Base-by-base conservation (phyloP, 2,329 filamentous ascomycete genomes). In the Colletotrichum sp. region DNA sequence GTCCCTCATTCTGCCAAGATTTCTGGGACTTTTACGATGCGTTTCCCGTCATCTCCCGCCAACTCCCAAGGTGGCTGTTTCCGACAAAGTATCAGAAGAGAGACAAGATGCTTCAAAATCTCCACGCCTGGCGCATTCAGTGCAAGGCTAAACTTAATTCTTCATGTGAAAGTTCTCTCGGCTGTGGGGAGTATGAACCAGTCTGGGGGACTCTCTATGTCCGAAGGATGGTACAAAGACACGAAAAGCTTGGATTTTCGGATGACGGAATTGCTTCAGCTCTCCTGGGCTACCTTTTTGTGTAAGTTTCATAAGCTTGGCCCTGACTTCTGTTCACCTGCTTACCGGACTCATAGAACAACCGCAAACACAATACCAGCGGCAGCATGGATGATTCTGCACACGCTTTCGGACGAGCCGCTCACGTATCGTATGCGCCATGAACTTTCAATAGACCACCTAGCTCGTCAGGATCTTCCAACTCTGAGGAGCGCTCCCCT, bases 21-120 rank as follows among this genome's bases (percentile, higher is more conserved):
- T 76, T 75, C 16, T 76, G 71, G 74, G 43, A 55, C 0, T 76
- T 75, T 8, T 76, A 76, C 25, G 56, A 71, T 6, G 71, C 71
- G 6, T 75, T 76, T 30, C 74, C 70, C 6, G 34, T 75, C 3
- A 30, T 74, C 28, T 70, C 74, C 12, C 66, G 74, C 2, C 34
- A 52, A 6, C 25, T 73, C 5, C 74, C 74, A 12, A 55, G 61
- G 8, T 76, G 74, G 71, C 28, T 75, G 18, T 75, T 70, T 30
- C 66, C 71, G 22, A 60, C 52, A 4, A 66, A 70, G 8, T 76
- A 74, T 27, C 28, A 22, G n/a, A 34, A 55, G 13, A 58, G 74
- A 8, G 71, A 76, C n/a, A 65, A 9, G 3, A 13, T 76, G 60
- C 34, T 76, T 6, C 16, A 13, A 6, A 66, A 75, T n/a, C 39